Base-by-base conservation (phyloP, 768 basidiomycete species). In the Lepiota brunneoincarnata region DNA sequence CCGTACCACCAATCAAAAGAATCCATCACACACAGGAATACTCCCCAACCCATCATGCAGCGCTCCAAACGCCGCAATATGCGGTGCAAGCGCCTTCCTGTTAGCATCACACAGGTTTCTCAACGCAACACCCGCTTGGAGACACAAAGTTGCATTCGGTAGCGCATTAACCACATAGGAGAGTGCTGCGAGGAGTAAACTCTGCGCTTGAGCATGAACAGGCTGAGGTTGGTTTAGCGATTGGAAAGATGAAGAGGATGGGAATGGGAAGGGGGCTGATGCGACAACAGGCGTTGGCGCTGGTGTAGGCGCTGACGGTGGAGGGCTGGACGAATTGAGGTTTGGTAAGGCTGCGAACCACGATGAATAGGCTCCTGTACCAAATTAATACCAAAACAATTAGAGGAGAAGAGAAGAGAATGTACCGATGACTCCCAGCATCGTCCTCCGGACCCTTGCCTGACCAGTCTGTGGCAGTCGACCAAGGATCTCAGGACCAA, bases 21-120 rank as follows among this genome's bases (percentile, higher is more conserved):
- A 38, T 31, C 36, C 51, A 36, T 5, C 2, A 71, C 85, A 55
- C 59, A 93, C 92, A 4, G 89, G 87, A 50, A 96, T 84, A 6
- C 75, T 76, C 18, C 78, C 82, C 43, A 96, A 68, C 14, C 86
- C 83, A 0, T 87, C 86, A 69, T 96, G 90, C 51, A 98, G 67
- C 55, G 87, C 84, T 3, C 86, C 89, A 67, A 98, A 96, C 0
- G 91, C 89, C 2, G 76, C 77, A 35, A 97, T 92, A 61, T 92
- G 91, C 5, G 84, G 81, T 1, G 92, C 90, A 11, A 97, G 75
- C 9, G 86, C 89, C n/a, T 75, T 76, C 49, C 95, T 75, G 65
- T 97, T 97, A 36, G 91, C 84, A 68, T 97, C 94, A 62, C 95
- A 97, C 2, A 97, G 69, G 51, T 92, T 88, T 37, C 91, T 84